phyloP scores from a whole-genome alignment of 495 filamentous ascomycete species.

The Apodospora peruviana region DNA sequence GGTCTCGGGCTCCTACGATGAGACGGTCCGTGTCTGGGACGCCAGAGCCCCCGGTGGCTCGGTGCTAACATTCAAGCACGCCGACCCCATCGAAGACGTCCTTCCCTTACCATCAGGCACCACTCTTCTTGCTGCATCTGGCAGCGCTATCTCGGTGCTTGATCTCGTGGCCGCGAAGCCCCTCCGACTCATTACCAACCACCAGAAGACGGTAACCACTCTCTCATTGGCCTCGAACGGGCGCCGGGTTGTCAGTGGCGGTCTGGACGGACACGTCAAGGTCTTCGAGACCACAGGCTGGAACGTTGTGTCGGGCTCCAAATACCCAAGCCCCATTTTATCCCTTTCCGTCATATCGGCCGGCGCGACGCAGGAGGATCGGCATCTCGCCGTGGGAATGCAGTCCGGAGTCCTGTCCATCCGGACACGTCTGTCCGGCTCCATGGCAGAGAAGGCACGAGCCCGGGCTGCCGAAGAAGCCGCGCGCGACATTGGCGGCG shows the following conservation, averaged over 20 bases:
- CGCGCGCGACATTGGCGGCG: slow-evolving; percentile 72
- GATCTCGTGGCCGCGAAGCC: slow-evolving; percentile 90
- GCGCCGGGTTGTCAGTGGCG: slow-evolving; percentile 75
- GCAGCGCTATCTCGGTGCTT: slow-evolving; percentile 86
- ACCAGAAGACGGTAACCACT: slow-evolving; percentile 95
- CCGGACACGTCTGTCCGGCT: slow-evolving; percentile 76
- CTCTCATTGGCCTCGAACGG: slow-evolving; percentile 71
- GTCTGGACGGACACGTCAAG: slow-evolving; percentile 93
- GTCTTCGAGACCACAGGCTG: slow-evolving; percentile 86
- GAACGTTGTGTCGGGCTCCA: slow-evolving; percentile 88
- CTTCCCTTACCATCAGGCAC: slow-evolving; percentile 82
- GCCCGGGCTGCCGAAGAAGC: slow-evolving; percentile 83
- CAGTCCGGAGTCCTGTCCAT: slow-evolving; percentile 84
- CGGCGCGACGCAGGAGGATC: slow-evolving; percentile 67
- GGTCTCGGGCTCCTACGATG: slow-evolving; percentile 88
- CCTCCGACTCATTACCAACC: slow-evolving; percentile 77
- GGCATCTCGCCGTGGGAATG: slow-evolving; percentile 91
- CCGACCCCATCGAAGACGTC: slow-evolving; percentile 76
- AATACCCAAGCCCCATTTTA: slow-evolving; percentile 86
- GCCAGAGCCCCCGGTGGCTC: slow-evolving; percentile 61
- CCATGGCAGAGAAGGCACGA: slow-evolving; percentile 69
- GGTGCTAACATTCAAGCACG: slow-evolving; percentile 89
- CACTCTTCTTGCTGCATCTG: slow-evolving; percentile 76
- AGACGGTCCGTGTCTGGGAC: slow-evolving; percentile 92
- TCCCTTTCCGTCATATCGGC: slow-evolving; percentile 68